Evolutionary conservation across 2,329 filamentous ascomycete genomes (phyloP).

Genomic region (Xylaria sp.): DNA sequence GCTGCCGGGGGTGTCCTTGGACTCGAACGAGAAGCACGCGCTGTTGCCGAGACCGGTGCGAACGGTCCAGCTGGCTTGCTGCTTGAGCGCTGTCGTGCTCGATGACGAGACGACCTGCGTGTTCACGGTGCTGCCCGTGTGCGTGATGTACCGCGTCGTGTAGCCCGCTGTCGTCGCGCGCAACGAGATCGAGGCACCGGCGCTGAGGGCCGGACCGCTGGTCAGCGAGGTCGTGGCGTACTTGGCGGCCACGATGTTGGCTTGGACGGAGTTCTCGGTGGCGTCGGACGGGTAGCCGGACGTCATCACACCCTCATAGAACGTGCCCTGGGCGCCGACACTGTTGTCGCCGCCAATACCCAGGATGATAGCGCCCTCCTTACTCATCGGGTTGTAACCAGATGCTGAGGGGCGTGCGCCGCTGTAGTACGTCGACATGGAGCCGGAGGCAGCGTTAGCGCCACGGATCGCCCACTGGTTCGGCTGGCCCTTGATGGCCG

Average conservation of each 20-base stretch:
- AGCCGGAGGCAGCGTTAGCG: constrained; percentile 64
- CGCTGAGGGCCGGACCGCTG: constrained; percentile 59
- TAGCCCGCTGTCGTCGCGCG: constrained; percentile 65
- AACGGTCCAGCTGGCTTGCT: constrained; percentile 65
- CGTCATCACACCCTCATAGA: constrained; percentile 75
- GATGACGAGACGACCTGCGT: constrained; percentile 66
- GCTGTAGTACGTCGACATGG: constrained; percentile 62
- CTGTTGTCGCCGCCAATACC: constrained; percentile 78
- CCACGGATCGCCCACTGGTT: constrained; percentile 70
- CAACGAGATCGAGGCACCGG: constrained; percentile 64
- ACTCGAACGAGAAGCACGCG: constrained; percentile 71
- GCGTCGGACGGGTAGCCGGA: constrained; percentile 69
- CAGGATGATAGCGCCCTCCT: constrained; percentile 74
- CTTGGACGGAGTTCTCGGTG: constrained; percentile 68
- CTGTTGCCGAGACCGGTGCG: constrained; percentile 66
- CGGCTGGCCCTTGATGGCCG: constrained; percentile 65
- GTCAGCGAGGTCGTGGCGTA: constrained; percentile 62
- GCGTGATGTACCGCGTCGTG: constrained; percentile 65
- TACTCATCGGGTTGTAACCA: constrained; percentile 72
- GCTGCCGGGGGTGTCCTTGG: constrained; percentile 66
- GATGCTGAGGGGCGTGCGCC: constrained; percentile 59
- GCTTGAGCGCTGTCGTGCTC: constrained; percentile 61
- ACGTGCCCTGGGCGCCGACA: constrained; percentile 68
- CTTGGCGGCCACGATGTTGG: constrained; percentile 68
- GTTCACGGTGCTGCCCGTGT: constrained; percentile 62